These are phyloP conservation scores for Agrostemma githago DNA, from an alignment of 148 eudicot genomes.

Conservation along the genomic window DNA sequence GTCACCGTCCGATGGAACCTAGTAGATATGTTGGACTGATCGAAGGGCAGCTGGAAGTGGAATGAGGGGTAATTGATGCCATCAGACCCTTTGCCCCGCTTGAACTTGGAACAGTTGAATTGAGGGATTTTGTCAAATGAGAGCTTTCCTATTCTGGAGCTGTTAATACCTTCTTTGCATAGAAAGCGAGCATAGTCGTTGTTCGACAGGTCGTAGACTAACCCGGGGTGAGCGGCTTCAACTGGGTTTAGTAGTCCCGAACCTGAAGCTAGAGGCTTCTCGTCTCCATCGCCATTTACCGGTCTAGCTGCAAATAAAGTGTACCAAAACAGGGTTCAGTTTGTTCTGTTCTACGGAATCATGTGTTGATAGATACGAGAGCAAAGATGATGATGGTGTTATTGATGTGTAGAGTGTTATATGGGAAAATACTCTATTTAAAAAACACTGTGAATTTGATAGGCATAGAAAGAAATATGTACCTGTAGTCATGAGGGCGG, in stretches of 20 bases:
- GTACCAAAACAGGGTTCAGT: background rate
- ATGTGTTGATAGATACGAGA: background rate
- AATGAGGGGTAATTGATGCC: conserved; percentile 87
- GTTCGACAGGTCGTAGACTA: conserved; percentile 49
- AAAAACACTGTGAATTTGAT: too few relatives aligned
- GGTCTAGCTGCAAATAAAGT: conserved; percentile 44
- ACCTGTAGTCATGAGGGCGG: conserved; percentile 97
- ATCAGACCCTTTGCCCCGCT: conserved; percentile 38
- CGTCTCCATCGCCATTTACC: conserved; percentile 40
- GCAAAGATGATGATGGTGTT: too few relatives aligned
- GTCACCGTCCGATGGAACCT: conserved; percentile 56
- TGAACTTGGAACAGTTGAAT: conserved; percentile 47
- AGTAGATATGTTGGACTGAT: conserved; percentile 19
- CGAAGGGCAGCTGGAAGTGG: conserved; percentile 34
- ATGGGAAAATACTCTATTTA: background rate
- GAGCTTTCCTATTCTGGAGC: conserved; percentile 33
- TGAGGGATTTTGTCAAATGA: conserved; percentile 27
- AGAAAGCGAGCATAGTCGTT: conserved; percentile 51
- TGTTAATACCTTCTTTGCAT: conserved; percentile 65
- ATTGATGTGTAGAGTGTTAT: too few relatives aligned
- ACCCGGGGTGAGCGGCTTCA: conserved; percentile 59
- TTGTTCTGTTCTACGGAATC: background rate
- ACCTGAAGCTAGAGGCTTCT: conserved; percentile 46
- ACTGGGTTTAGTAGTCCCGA: conserved; percentile 61
- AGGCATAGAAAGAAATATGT: background rate